phyloP scores from a whole-genome alignment of 768 basidiomycete species.

The Kwoniella europaea region DNA sequence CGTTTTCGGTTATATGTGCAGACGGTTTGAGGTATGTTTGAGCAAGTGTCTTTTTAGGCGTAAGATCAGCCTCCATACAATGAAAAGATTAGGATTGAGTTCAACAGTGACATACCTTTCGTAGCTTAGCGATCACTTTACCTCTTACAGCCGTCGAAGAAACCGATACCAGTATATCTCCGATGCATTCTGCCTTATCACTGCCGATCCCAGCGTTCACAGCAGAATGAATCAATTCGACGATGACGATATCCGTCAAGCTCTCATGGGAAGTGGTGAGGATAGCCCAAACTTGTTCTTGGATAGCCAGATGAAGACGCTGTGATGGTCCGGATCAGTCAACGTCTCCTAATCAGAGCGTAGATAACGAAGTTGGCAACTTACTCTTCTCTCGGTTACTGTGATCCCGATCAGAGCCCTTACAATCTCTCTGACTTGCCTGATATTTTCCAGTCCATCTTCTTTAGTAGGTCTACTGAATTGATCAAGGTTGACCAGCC shows the following conservation, averaged over 20 bases:
- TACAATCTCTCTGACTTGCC: constrained; percentile 78
- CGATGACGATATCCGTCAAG: constrained; percentile 73
- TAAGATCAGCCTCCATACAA: constrained; percentile 4
- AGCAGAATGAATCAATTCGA: constrained; percentile 79
- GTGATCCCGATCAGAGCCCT: constrained; percentile 79
- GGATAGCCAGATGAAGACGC: constrained; percentile 70
- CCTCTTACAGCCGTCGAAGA: constrained; percentile 79
- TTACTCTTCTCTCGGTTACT: constrained; percentile 72
- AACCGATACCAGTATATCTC: constrained; percentile 73
- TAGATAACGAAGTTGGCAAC: constrained; percentile 17
- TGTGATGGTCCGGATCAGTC: constrained; percentile 4
- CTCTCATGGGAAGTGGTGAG: constrained; percentile 71
- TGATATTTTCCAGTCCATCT: constrained; percentile 74
- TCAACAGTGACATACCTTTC: constrained; percentile 65
- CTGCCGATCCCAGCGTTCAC: constrained; percentile 82
- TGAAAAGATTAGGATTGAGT: not conserved
- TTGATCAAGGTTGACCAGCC: constrained; percentile 77
- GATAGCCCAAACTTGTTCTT: constrained; percentile 77
- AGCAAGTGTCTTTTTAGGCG: constrained; percentile 66
- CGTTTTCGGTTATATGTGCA: constrained; percentile 66
- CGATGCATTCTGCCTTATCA: constrained; percentile 73
- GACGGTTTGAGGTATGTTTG: constrained; percentile 72
- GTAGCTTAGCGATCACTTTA: constrained; percentile 74
- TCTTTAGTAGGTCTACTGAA: constrained; percentile 73
- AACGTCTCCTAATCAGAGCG: not conserved